Conservation (phyloP, 805 yeast genomes). For the Cephaloascus albidus region DNA sequence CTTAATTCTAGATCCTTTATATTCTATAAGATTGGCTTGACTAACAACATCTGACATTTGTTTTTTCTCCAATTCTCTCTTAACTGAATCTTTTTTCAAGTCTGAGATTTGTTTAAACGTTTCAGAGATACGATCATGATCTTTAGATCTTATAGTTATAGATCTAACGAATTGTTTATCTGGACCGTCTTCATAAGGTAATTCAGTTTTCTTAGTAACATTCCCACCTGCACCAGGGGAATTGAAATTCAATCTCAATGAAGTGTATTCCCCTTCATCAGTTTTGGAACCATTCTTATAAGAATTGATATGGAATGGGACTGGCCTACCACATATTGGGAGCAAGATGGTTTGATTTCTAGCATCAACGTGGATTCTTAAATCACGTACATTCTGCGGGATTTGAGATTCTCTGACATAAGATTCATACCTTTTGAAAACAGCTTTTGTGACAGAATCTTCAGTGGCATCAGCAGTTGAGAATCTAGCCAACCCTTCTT, state of each 20-base stretch:
- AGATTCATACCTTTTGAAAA: conserved; percentile 90
- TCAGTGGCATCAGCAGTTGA: conserved; percentile 70
- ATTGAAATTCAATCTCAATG: conserved; percentile 81
- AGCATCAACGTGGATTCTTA: conserved; percentile 79
- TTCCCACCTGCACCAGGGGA: conserved; percentile 85
- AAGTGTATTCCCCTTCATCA: conserved; percentile 94
- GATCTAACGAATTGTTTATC: conserved; percentile 83
- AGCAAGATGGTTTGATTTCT: conserved; percentile 82
- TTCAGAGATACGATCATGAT: conserved; percentile 84
- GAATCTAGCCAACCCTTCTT: conserved; percentile 77
- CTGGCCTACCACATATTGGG: conserved; percentile 93
- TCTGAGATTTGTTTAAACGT: conserved; percentile 86
- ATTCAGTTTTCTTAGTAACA: conserved; percentile 59
- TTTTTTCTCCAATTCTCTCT: conserved; percentile 84
- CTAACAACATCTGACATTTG: conserved; percentile 90
- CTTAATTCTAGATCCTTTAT: conserved; percentile 75
- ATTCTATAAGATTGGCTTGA: conserved; percentile 81
- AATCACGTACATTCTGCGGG: conserved; percentile 73
- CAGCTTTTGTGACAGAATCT: conserved; percentile 50
- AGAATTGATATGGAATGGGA: conserved; percentile 92
- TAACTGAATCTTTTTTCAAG: conserved; percentile 82
- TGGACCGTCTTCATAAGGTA: conserved; percentile 85
- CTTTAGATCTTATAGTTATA: conserved; percentile 81
- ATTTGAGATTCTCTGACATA: conserved; percentile 90
- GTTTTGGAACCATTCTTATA: conserved; percentile 91